phyloP scores from a whole-genome alignment of 176 grass and related monocot genomes.

The Chloris gayana region DNA sequence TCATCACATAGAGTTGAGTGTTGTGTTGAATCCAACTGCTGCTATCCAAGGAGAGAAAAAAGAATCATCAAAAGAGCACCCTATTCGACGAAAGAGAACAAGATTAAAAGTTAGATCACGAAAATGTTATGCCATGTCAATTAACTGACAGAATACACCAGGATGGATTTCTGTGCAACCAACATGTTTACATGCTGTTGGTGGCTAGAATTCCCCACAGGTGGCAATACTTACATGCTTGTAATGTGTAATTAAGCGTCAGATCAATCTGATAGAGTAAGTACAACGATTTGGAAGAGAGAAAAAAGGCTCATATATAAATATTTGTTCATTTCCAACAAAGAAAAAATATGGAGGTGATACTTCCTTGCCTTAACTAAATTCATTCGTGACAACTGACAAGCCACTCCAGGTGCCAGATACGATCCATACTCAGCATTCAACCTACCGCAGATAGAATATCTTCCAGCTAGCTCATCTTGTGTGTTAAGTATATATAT shows the following conservation, averaged over 20 bases:
- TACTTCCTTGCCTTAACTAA: not conserved
- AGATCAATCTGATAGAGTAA: not conserved
- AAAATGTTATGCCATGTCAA: not conserved
- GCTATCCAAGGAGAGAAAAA: not conserved
- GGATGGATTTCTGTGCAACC: not conserved
- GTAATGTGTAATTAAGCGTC: not conserved
- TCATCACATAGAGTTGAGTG: not conserved
- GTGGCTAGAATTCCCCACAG: not conserved
- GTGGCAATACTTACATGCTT: not conserved
- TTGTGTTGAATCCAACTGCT: not conserved
- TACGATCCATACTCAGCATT: not conserved
- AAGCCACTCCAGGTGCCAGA: not conserved
- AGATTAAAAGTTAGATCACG: not conserved
- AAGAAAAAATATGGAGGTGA: not conserved
- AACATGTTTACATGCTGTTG: not conserved
- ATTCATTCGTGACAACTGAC: too few relatives aligned
- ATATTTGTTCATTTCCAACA: not conserved
- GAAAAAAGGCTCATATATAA: conserved; percentile 12
- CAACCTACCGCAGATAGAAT: not conserved
- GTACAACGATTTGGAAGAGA: not conserved
- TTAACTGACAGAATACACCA: not conserved
- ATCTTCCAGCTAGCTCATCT: not conserved
- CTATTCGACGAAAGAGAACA: not conserved
- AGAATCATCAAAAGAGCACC: not conserved
- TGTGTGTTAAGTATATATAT: too few relatives aligned